Percentiles rank a stretch among this genome's conserved stretches.
Evolutionary conservation across 345 rosid genomes (phyloP).

Genomic region (Raphanus raphanistrum): DNA sequence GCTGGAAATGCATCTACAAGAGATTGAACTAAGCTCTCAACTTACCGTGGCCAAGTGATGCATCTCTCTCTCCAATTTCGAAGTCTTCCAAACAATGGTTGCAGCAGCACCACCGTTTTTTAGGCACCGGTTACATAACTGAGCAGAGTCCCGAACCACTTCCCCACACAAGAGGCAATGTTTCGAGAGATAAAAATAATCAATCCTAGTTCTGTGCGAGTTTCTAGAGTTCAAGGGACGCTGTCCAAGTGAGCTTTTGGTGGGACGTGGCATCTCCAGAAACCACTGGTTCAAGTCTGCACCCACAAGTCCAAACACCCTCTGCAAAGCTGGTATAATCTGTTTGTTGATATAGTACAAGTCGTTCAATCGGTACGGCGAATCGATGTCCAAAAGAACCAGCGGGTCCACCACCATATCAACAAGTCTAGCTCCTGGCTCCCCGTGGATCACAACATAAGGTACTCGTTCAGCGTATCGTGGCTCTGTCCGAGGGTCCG

Average conservation of each 20-base stretch:
- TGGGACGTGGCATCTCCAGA: slow-evolving; percentile 82
- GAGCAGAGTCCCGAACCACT: slow-evolving; percentile 66
- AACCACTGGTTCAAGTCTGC: slow-evolving; percentile 84
- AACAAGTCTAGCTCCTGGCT: slow-evolving; percentile 87
- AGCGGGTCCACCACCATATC: slow-evolving; percentile 96
- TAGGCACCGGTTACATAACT: slow-evolving; percentile 66
- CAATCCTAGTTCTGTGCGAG: slow-evolving; percentile 68
- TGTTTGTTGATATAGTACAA: slow-evolving; percentile 87
- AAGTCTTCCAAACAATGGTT: slow-evolving; percentile 71
- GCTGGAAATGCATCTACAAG: not conserved
- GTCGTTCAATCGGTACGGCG: slow-evolving; percentile 82
- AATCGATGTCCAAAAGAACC: slow-evolving; percentile 70
- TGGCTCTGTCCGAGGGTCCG: slow-evolving; percentile 92
- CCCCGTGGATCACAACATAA: slow-evolving; percentile 88
- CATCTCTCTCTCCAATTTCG: slow-evolving; percentile 83
- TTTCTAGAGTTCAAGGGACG: slow-evolving; percentile 47
- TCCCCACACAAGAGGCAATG: slow-evolving; percentile 90
- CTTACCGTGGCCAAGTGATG: slow-evolving; percentile 75
- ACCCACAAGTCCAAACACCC: slow-evolving; percentile 87
- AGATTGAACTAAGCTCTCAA: not conserved
- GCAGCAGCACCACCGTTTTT: slow-evolving; percentile 54
- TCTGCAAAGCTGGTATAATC: slow-evolving; percentile 89
- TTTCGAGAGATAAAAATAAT: slow-evolving; percentile 78
- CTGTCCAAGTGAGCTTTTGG: slow-evolving; percentile 62
- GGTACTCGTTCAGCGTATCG: slow-evolving; percentile 88